A percentile compares a stretch with the other conserved stretches of the same genome.
These are phyloP conservation scores for Paracamarosporium sp. DNA, from an alignment of 2,329 filamentous ascomycete species.

Conservation along the genomic window DNA sequence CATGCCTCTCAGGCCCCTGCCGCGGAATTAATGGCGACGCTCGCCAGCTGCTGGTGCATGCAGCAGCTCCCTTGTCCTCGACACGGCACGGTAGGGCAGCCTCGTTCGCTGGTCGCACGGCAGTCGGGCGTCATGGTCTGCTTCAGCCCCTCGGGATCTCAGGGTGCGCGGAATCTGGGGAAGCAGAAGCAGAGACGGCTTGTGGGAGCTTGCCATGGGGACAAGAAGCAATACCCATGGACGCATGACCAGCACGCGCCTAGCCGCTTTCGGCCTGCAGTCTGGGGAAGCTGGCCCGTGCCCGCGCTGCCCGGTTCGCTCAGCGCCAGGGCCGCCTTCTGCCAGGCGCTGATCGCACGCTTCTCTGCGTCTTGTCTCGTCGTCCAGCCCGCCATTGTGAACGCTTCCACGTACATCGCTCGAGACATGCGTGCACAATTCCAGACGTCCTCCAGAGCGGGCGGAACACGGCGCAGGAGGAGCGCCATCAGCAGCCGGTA, in stretches of 20 bases:
- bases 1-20: constrained; percentile 24
- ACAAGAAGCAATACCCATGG: too few species aligned
- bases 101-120: constrained; percentile 16
- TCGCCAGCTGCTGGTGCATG: constrained; percentile 24
- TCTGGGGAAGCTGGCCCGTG: constrained; percentile 16
- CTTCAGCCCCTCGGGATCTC: constrained; percentile 1
- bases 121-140: not conserved
- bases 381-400: not conserved
- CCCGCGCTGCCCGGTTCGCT: not conserved
- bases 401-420: not conserved
- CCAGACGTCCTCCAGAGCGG: too few species aligned
- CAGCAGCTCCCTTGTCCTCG: constrained; percentile 22
- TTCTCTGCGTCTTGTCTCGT: not conserved
- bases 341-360: constrained; percentile 12
- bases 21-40: constrained; percentile 22
- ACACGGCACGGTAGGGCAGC: constrained; percentile 26
- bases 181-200: constrained; percentile 4
- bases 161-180: constrained; percentile 4
- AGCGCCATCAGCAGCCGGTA: not conserved
- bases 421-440: not conserved
- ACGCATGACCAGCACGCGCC: constrained; percentile 15
- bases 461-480: too few species aligned
- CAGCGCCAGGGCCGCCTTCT: constrained; percentile 10
- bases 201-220: constrained; percentile 5
- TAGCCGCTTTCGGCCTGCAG: constrained; percentile 9